Base-by-base conservation (phyloP, 768 basidiomycete species). In the Tylopilus felleus region DNA sequence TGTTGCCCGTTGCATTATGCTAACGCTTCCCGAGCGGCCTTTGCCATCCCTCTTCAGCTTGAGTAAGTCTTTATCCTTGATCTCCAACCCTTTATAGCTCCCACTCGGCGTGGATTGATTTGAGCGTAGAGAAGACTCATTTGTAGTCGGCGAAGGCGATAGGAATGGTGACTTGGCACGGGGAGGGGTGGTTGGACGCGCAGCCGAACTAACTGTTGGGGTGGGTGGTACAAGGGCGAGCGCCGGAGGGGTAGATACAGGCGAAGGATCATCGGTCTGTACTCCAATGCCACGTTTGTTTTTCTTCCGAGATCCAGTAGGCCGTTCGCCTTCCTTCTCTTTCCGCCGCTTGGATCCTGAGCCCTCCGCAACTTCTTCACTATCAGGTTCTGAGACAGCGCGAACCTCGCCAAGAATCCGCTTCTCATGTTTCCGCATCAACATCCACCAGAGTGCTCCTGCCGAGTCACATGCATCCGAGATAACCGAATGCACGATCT, bases 391-490 rank as follows among this genome's bases (percentile, higher is more conserved):
- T 7, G 57, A 48, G 29, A 51, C 28, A 23, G 58, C 41, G 41
- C 60, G 57, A 49, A 55, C 72, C 38, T 78, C 77, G 41, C 73
- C 75, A 21, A 77, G 25, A 10, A 75, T 76, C 42, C 77, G 80
- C 59, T 83, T 75, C 82, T 80, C 93, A 19, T 84, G 81, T 63
- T 85, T 94, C 68, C 85, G 82, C 69, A 85, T 88, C 46, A 98
- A 75, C 81, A 96, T 91, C 97, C 97, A 99, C 95, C 95, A 99
- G 8, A 92, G 72, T 1, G 95, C 92, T 9, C 93, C 88, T 13
- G 89, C 80, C 0, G 90, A 81, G 70, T 99, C 96, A 64, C 96
- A 99, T 1, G 96, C 96, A 70, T 98, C 84, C 27, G 80, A 86
- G 43, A 90, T 77, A 13, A 98, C 97, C 0, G 89, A 92, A 67